Evolutionary conservation across 495 filamentous ascomycete species (phyloP).

Genomic region (Aspergillus carlsbadensis): DNA sequence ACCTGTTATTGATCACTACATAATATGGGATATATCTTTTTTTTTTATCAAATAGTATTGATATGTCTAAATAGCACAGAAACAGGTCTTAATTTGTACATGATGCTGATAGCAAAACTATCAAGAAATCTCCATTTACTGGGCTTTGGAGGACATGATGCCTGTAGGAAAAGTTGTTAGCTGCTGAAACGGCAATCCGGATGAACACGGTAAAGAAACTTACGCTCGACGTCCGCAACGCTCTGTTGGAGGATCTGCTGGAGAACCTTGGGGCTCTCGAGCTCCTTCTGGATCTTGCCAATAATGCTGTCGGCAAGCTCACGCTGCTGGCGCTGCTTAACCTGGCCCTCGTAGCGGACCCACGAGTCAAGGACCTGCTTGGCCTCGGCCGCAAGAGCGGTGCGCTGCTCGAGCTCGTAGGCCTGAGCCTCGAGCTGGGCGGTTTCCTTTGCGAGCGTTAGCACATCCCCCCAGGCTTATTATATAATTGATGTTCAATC

Average conservation of each 20-base stretch:
- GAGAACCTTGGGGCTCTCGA: constrained; percentile 92
- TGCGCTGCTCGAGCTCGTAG: constrained; percentile 95
- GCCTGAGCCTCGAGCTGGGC: constrained; percentile 92
- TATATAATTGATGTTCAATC: neutral
- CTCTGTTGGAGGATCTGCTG: constrained; percentile 96
- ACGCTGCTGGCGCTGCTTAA: constrained; percentile 96
- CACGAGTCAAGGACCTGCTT: constrained; percentile 95
- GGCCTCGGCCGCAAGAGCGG: constrained; percentile 83
- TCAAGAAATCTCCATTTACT: constrained; percentile 43
- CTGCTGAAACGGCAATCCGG: neutral
- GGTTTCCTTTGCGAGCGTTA: constrained; percentile 71
- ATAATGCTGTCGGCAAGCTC: constrained; percentile 93
- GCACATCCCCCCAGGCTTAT: constrained; percentile 5
- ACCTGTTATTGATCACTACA: no score
- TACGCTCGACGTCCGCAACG: constrained; percentile 94
- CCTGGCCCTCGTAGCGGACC: constrained; percentile 97
- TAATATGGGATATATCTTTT: no score
- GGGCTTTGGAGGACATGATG: constrained; percentile 54
- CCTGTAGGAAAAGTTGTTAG: constrained; percentile 39
- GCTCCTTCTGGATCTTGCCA: constrained; percentile 94
- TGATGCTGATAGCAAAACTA: constrained; percentile 38
- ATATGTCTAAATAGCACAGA: constrained; percentile 44
- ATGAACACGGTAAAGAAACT: constrained; percentile 33
- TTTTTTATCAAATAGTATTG: constrained; percentile 34
- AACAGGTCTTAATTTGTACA: constrained; percentile 51